Evolutionary conservation across 805 yeast genomes (phyloP).

Genomic region (Candida alai): DNA sequence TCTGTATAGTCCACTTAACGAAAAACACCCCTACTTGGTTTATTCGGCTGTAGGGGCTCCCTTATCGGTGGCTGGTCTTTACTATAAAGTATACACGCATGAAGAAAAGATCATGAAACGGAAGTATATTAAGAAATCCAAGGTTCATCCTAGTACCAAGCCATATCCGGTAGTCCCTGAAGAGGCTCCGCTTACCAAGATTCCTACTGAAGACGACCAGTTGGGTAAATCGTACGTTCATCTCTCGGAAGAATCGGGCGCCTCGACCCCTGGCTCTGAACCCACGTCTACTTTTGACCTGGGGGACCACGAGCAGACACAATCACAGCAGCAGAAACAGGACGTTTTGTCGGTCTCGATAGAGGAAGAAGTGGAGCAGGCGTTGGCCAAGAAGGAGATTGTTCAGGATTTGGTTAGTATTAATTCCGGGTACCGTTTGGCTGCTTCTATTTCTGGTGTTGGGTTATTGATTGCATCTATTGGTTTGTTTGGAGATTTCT

Average conservation of each 20-base stretch:
- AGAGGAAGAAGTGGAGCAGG: conserved; percentile 22
- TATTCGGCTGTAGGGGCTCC: conserved; percentile 60
- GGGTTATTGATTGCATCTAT: conserved; percentile 48
- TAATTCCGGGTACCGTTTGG: conserved; percentile 34
- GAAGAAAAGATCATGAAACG: conserved; percentile 17
- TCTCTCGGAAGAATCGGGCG: conserved; percentile 33
- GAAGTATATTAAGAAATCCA: conserved; percentile 5
- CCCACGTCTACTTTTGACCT: conserved; percentile 1
- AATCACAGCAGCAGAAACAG: conserved; percentile 7
- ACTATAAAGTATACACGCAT: conserved; percentile 13
- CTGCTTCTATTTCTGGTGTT: conserved; percentile 39
- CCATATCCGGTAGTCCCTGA: neutral
- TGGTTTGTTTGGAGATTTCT: conserved; percentile 56
- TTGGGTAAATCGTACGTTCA: conserved; percentile 41
- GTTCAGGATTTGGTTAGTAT: conserved; percentile 24
- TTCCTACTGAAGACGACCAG: conserved; percentile 20
- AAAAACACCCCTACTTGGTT: conserved; percentile 69
- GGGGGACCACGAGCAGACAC: too few species aligned
- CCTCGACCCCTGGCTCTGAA: conserved; percentile 24
- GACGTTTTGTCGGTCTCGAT: conserved; percentile 14
- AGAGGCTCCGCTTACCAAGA: conserved; percentile 1
- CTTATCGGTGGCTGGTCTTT: conserved; percentile 27
- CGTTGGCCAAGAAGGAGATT: conserved; percentile 29
- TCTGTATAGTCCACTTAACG: conserved; percentile 48
- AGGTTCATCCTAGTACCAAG: too few species aligned